Conservation (phyloP, 306 rosid species). For the Crotalaria pallida region DNA sequence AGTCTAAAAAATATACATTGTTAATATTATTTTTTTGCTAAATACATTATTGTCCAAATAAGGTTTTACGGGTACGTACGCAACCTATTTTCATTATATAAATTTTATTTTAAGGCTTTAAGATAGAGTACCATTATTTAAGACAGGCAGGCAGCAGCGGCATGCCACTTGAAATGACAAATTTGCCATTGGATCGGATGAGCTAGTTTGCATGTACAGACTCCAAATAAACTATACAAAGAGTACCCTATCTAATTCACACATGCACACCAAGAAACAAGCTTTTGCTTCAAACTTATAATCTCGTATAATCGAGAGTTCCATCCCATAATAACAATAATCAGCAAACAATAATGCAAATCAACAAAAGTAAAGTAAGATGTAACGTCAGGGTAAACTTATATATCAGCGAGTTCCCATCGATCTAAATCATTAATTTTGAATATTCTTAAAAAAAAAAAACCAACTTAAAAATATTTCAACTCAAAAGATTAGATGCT, state of each 20-base stretch:
- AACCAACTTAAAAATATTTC: too few species aligned
- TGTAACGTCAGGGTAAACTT: too few species aligned
- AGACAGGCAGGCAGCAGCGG: neutral
- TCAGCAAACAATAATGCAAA: too few species aligned
- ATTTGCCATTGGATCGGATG: neutral
- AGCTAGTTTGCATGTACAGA: neutral
- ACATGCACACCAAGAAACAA: neutral
- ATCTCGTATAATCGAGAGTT: neutral
- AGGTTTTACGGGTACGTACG: conserved; percentile 28
- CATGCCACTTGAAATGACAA: conserved; percentile 11
- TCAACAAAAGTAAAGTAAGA: too few species aligned
- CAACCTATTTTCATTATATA: conserved; percentile 12
- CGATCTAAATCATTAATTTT: too few species aligned
- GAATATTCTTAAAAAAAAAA: too few species aligned
- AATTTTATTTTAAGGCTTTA: neutral
- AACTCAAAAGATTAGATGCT: too few species aligned
- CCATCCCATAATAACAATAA: neutral
- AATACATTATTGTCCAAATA: too few species aligned
- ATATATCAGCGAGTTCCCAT: too few species aligned
- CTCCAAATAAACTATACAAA: too few species aligned
- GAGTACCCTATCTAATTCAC: neutral
- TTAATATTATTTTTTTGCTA: too few species aligned
- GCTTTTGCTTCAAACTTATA: neutral
- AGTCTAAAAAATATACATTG: too few species aligned
- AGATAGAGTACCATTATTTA: neutral